Base-by-base conservation (phyloP, 2,329 filamentous ascomycete species). In the Dissoconium aciculare region DNA sequence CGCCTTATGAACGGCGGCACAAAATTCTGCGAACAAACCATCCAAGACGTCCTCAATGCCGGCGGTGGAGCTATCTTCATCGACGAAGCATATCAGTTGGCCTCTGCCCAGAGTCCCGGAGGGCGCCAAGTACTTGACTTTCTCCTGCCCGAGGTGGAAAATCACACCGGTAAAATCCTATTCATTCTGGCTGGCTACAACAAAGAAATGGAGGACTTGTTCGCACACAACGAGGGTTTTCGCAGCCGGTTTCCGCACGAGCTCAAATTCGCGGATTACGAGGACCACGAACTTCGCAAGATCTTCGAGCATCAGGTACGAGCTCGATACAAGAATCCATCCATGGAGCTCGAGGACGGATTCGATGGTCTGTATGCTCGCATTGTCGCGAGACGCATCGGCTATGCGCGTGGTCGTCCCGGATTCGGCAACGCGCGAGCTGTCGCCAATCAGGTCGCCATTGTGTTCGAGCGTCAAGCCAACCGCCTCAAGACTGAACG, bases 61-160 rank as follows among this genome's bases (percentile, higher is more conserved):
- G 72, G 69, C 0, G 79, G 78, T 0, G 80, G 80, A 0, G 74
- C 74, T 0, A 45, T 82, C 2, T 85, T 87, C 45, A 75, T 87
- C 13, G 80, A 87, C 36, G 79, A 87, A 49, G 78, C 79, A 0
- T 84, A 87, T 44, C 78, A 85, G 39, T 59, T 87, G 0, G 64
- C 70, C 0, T 69, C 68, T 1, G 66, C 66, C 0, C 67, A 69
- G 33, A 76, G 57, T 13, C 43, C 49, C 2, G 68, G 67, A 0
- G 78, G 78, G 0, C 58, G 54, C 0, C 63, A 66, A 0, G 75
- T 83, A 0, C 57, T 87, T 0, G 78, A 87, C 38, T 80, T 66
- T 36, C 57, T 87, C 0, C 64, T 87, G 0, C 64, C 75, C 0
- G 77, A 84, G 42, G 67, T 83, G 1, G 79, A 85, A 42, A 80